These are phyloP conservation scores for Ganoderma sinense DNA, from an alignment of 1,284 basidiomycete genomes.

Conservation along the genomic window DNA sequence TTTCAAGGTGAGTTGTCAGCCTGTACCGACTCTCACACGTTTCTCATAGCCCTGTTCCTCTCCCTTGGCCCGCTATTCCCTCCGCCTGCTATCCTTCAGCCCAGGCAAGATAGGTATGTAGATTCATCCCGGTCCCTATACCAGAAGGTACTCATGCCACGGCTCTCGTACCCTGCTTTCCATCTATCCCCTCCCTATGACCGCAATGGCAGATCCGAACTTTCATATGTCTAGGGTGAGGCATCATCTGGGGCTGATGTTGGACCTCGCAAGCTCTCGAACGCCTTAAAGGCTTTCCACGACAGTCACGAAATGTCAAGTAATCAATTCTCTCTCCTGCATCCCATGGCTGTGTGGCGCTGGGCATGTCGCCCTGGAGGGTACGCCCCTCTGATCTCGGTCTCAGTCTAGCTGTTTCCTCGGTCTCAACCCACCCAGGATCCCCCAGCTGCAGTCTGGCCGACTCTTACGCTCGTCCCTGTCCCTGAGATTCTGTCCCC, in stretches of 20 bases:
- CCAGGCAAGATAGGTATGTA: no score
- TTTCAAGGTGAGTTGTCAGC: no score
- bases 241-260: neutral
- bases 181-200: neutral
- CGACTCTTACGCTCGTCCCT: neutral
- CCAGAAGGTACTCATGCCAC: no score
- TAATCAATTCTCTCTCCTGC: neutral
- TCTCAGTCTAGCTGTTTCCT: neutral
- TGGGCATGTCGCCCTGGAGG: neutral
- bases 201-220: neutral
- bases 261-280: neutral
- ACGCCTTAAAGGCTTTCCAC: neutral
- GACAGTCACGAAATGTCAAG: neutral
- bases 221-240: neutral
- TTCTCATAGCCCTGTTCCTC: no score
- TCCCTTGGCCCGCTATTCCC: no score
- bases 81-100: no score
- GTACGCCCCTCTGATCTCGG: neutral
- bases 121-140: slow-evolving; percentile 41
- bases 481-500: neutral
- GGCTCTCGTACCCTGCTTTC: no score
- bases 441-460: neutral
- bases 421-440: neutral
- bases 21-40: no score
- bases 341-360: neutral